These are phyloP conservation scores for Acanthamoeba castellanii DNA, from an alignment of 208 protist genomes.

Conservation along the genomic window DNA sequence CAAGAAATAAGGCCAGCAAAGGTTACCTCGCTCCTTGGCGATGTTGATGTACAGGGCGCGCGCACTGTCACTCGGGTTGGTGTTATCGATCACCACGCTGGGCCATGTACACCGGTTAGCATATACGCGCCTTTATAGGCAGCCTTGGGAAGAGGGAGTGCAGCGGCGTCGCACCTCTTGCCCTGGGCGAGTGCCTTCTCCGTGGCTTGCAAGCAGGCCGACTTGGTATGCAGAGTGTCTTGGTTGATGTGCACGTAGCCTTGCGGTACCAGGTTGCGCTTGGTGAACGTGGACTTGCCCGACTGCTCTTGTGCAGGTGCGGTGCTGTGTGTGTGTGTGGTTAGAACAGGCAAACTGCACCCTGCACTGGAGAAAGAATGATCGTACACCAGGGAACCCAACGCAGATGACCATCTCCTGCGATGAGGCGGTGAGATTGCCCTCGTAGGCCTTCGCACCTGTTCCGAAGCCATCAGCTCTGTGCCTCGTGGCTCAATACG, in stretches of 20 bases:
- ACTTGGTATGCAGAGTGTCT: conserved; percentile 34
- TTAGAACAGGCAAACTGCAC: neutral
- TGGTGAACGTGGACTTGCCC: conserved; percentile 71
- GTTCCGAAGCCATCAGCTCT: neutral
- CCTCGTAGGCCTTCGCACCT: neutral
- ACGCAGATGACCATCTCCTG: conserved; percentile 74
- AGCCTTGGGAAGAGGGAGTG: too few relatives aligned
- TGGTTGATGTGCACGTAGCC: conserved; percentile 74
- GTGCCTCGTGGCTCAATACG: too few relatives aligned
- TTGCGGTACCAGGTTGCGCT: conserved; percentile 42
- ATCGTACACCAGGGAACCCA: conserved; percentile 61
- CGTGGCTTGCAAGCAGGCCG: conserved; percentile 12
- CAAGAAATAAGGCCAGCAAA: too few relatives aligned
- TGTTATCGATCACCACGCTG: conserved; percentile 75
- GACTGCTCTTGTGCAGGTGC: neutral
- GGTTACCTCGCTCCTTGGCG: neutral
- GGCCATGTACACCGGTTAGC: neutral
- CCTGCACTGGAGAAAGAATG: neutral
- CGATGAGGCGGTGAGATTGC: neutral
- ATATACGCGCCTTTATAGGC: neutral
- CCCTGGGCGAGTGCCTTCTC: conserved; percentile 12
- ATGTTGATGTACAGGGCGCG: conserved; percentile 69
- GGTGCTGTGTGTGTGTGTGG: neutral
- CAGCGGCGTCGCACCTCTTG: neutral
- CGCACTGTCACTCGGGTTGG: neutral